phyloP scores from a whole-genome alignment of 1,284 basidiomycete species.

The Albatrellus sp. region DNA sequence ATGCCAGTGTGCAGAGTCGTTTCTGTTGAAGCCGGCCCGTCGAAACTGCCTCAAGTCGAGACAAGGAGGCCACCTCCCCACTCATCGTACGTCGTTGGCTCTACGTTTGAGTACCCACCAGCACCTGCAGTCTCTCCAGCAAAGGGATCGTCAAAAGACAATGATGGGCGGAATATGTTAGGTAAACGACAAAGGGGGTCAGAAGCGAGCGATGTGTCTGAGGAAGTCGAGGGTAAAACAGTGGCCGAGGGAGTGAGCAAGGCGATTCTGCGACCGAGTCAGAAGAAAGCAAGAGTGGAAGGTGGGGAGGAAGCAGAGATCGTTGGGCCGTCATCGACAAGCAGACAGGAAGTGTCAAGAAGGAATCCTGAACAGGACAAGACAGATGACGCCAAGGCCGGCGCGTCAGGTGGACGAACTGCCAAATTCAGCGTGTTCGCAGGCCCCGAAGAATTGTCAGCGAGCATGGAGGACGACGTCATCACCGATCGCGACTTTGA shows the following conservation, averaged over 20 bases:
- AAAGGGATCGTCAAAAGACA: constrained; percentile 8
- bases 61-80: constrained; percentile 4
- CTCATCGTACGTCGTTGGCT: constrained; percentile 4
- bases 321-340: background rate
- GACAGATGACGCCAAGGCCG: background rate
- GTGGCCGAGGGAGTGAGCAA: constrained; percentile 25
- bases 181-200: constrained; percentile 53
- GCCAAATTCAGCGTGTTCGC: constrained; percentile 18
- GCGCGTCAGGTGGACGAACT: background rate
- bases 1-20: background rate
- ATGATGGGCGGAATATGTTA: constrained; percentile 16
- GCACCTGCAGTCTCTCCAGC: constrained; percentile 11
- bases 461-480: constrained; percentile 11
- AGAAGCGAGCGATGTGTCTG: constrained; percentile 28
- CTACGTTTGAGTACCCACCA: constrained; percentile 11
- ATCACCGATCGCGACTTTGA: constrained; percentile 25
- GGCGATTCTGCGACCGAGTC: constrained; percentile 28
- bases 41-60: background rate
- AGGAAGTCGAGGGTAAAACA: constrained; percentile 21
- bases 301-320: constrained; percentile 5
- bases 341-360: background rate
- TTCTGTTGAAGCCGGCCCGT: background rate
- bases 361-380: background rate
- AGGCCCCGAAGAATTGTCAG: constrained; percentile 20
- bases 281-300: constrained; percentile 37